Evolutionary conservation across 805 yeast species (phyloP), one percentile per base, ranked within the genome.

Genomic region (Priceomyces melissophilus): DNA sequence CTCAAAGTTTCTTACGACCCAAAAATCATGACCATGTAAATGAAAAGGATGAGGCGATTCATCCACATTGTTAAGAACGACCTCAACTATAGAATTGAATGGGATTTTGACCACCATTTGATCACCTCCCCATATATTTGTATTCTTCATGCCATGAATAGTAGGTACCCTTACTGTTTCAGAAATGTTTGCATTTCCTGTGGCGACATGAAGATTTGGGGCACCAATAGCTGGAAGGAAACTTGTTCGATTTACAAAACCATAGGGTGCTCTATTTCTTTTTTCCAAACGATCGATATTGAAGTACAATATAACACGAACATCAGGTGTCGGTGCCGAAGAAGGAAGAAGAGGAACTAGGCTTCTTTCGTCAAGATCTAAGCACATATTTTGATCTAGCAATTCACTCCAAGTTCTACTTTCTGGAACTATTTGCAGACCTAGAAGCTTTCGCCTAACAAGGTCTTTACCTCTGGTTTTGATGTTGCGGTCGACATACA

Each of bases 301-400:
- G 26, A 32, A 9, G 20, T 36, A 14, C 9, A 36, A 14, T 5
- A 26, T 28, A 4, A 36, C 10, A 9, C 32, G 14, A 26, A 26
- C 46, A 42, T 32, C 55, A 41, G 34, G 40, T 40, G 28, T 45
- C 16, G 62, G 61, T 2, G 54, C 52, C 10, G 44, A 43, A 13
- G 47, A 49, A 5, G 36, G 32, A 25, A 49, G 42, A 11, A 49
- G 30, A 1, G 62, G 58, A 20, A 46, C 48, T 13, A 59, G 40
- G 13, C 46, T 23, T 1, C 47, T 35, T 32, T 55, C 57, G 39
- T 59, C 54, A n/a, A 57, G 43, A 25, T 57, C 61, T 14, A 45
- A 42, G 38, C 62, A 59, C 17, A 31, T 44, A 9, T 46, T 52
- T 11, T 32, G 14, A 11, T 32, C 26, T 5, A 20, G 25, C 6